Conservation (phyloP, 208 protist species). For the Trypanosoma conorhini region DNA sequence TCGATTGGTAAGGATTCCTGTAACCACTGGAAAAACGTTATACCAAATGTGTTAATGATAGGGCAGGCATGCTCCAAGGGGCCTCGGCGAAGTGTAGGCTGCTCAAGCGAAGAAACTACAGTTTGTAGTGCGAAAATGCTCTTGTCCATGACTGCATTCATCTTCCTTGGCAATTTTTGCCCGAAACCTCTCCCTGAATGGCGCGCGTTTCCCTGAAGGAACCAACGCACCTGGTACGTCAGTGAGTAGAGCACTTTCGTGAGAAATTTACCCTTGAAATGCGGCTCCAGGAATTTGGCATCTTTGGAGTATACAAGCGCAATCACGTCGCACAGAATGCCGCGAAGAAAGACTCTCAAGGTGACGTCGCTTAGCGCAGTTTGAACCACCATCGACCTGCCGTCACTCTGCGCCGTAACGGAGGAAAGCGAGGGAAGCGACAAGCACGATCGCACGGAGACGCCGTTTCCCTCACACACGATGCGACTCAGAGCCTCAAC, state of each 20-base stretch:
- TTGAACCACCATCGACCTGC: background rate
- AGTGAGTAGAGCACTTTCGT: conserved; percentile 22
- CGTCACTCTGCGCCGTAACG: conserved; percentile 1
- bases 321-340: conserved; percentile 29
- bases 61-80: background rate
- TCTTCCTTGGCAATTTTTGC: background rate
- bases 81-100: background rate
- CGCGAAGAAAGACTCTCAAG: conserved; percentile 24
- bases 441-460: conserved; percentile 14
- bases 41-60: conserved; percentile 21
- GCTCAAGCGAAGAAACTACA: conserved; percentile 18
- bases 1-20: conserved; percentile 11
- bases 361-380: conserved; percentile 1
- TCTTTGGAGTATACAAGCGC: conserved; percentile 28
- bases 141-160: conserved; percentile 23
- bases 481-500: conserved; percentile 4
- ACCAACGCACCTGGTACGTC: conserved; percentile 30
- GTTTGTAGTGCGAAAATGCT: conserved; percentile 29
- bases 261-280: conserved; percentile 24
- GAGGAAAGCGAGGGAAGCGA: conserved; percentile 15
- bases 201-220: conserved; percentile 10
- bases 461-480: conserved; percentile 23
- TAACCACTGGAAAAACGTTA: conserved; percentile 27
- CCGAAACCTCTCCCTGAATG: background rate
- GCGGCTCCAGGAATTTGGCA: conserved; percentile 23